Conservation (phyloP, 495 filamentous ascomycete genomes). For the Tuber umbilicatum region DNA sequence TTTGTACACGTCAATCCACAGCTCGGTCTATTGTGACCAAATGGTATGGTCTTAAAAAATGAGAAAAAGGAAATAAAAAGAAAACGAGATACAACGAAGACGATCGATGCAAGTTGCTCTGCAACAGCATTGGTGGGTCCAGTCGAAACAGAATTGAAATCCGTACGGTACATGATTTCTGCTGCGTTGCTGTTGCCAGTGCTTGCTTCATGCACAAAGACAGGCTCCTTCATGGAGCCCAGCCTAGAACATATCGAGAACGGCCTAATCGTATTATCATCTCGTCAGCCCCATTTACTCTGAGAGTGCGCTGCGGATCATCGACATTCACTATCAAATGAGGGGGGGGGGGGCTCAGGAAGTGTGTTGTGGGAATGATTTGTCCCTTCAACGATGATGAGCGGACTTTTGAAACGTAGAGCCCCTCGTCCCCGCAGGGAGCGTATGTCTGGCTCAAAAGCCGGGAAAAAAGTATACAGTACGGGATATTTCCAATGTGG, state of each 20-base stretch:
- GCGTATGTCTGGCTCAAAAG: conserved; percentile 32
- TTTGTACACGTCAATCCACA: conserved; percentile 43
- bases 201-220: conserved; percentile 26
- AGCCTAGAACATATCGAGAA: conserved; percentile 41
- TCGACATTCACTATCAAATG: conserved; percentile 37
- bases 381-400: conserved; percentile 28
- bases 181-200: conserved; percentile 25
- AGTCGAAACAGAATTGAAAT: conserved; percentile 36
- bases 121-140: conserved; percentile 29
- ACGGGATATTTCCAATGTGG: conserved; percentile 31
- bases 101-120: conserved; percentile 34
- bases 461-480: conserved; percentile 30
- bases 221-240: conserved; percentile 18
- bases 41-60: conserved; percentile 35
- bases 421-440: conserved; percentile 36
- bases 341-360: conserved; percentile 16
- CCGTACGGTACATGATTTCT: conserved; percentile 38
- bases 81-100: conserved; percentile 35
- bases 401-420: conserved; percentile 35
- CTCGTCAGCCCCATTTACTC: conserved; percentile 39
- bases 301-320: conserved; percentile 38
- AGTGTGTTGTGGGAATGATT: conserved; percentile 34
- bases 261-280: conserved; percentile 37
- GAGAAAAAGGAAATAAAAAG: conserved; percentile 38
- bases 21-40: conserved; percentile 39